Conservation (phyloP, 345 rosid species). For the Ceriops zippeliana region DNA sequence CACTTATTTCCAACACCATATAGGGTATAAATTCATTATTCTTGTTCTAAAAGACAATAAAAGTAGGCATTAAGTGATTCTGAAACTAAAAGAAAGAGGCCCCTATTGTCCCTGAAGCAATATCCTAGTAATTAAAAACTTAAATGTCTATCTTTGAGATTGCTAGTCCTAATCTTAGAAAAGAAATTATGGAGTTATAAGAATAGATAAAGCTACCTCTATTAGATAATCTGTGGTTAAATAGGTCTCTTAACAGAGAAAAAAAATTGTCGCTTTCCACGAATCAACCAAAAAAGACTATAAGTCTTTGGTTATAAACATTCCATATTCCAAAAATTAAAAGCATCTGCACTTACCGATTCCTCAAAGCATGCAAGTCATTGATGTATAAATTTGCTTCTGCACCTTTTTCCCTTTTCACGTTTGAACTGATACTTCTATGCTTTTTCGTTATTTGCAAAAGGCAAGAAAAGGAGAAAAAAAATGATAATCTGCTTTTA, state of each 20-base stretch:
- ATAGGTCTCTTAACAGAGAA: no score
- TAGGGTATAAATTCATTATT: not conserved
- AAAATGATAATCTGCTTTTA: conserved; percentile 7
- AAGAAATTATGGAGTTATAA: no score
- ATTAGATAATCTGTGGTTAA: no score
- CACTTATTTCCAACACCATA: no score
- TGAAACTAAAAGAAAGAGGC: not conserved
- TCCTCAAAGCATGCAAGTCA: not conserved
- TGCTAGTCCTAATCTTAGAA: no score
- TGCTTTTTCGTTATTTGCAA: not conserved
- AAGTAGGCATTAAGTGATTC: not conserved
- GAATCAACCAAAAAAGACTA: not conserved
- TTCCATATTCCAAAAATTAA: conserved; percentile 3
- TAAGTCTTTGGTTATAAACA: not conserved
- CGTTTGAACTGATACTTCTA: not conserved
- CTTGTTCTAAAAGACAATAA: not conserved
- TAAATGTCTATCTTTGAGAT: no score
- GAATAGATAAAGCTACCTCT: no score
- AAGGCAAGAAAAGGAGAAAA: conserved; percentile 1
- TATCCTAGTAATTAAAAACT: no score
- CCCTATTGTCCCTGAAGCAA: no score
- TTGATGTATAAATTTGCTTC: not conserved
- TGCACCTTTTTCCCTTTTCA: not conserved
- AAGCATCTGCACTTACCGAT: not conserved
- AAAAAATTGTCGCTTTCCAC: not conserved